Evolutionary conservation across 148 eudicot genomes (phyloP), one percentile per base, ranked within the genome.

Genomic region (Diospyros lotus): DNA sequence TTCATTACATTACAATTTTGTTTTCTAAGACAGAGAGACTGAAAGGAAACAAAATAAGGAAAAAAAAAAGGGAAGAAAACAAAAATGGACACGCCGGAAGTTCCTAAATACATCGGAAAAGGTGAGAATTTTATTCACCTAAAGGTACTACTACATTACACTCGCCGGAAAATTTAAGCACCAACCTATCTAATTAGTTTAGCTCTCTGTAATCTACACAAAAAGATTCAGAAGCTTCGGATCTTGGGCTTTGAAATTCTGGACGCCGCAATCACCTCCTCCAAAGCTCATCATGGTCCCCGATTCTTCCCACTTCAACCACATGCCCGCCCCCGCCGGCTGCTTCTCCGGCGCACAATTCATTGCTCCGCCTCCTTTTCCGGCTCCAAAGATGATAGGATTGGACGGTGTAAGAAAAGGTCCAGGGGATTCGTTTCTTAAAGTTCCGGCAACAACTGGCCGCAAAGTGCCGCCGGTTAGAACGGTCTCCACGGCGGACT

Each of bases 211-310:
- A 7, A 17, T 46, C 81, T 62, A 84, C 44, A 78, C 79, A 64
- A 88, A 88, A 75, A 88, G 91, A 77, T 88, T 86, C 54, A 88
- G 85, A 75, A 88, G 89, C 80, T 88, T 86, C 64, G 82, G 87
- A 67, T 80, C 79, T 63, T 83, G 73, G 40, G 77, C 74, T 64
- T 75, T 48, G 43, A 64, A 69, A 11, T 43, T 51, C 64, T 74
- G 41, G n/a, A 9, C 75, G 40, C 71, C 73, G 71, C 48, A 64
- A 59, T 40, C 82, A 6, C 79, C 56, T 40, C 62, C 63, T 13
- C 56, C 82, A 5, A 77, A 78, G 69, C 73, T 75, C 45, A 56
- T 48, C 58, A 74, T 40, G 15, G 65, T 44, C 43, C 70, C 87
- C 41, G 83, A 82, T 46, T 65, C 50, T 14, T 28, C 82, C 2